These are phyloP conservation scores for Aureobasidium sp. DNA, from an alignment of 2,329 filamentous ascomycete species.

Conservation along the genomic window DNA sequence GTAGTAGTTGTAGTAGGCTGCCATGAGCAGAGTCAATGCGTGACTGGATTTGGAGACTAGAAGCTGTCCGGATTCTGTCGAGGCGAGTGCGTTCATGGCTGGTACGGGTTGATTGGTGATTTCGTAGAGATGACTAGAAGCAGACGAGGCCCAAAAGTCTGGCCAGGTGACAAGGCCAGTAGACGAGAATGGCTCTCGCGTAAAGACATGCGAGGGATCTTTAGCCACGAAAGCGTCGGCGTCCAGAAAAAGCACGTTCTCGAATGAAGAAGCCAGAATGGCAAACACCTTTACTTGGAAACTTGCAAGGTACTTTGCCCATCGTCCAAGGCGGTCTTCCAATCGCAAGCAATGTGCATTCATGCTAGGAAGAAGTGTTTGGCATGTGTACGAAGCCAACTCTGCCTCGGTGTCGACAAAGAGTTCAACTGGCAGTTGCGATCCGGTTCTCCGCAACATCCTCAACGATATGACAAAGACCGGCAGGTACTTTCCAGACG, in stretches of 20 bases:
- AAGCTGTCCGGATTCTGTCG: slow-evolving; percentile 41
- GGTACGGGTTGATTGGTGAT: slow-evolving; percentile 32
- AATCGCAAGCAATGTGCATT: slow-evolving; percentile 41
- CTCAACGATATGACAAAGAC: slow-evolving; percentile 15
- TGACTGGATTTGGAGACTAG: slow-evolving; percentile 40
- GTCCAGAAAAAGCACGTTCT: slow-evolving; percentile 44
- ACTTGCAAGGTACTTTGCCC: slow-evolving; percentile 18
- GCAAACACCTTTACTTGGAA: slow-evolving; percentile 46
- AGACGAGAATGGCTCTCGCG: slow-evolving; percentile 34
- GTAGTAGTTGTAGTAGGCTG: slow-evolving; percentile 45
- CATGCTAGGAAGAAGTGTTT: slow-evolving; percentile 36
- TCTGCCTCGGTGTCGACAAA: slow-evolving; percentile 37
- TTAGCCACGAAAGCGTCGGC: slow-evolving; percentile 41
- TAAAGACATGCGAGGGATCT: slow-evolving; percentile 36
- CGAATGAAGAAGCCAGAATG: slow-evolving; percentile 45
- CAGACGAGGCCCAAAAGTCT: slow-evolving; percentile 40
- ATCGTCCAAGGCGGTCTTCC: slow-evolving; percentile 32
- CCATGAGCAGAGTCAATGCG: slow-evolving; percentile 37
- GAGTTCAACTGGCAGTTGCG: slow-evolving; percentile 39
- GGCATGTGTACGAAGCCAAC: slow-evolving; percentile 38
- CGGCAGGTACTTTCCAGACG: slow-evolving; percentile 9
- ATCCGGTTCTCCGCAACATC: slow-evolving; percentile 40
- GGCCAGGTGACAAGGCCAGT: slow-evolving; percentile 42
- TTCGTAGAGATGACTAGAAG: slow-evolving; percentile 33
- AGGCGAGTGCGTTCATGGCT: slow-evolving; percentile 19